Evolutionary conservation across 164 flowering plant species (phyloP), one percentile per base, ranked within the genome.

Genomic region (Magnolia changhungtana): DNA sequence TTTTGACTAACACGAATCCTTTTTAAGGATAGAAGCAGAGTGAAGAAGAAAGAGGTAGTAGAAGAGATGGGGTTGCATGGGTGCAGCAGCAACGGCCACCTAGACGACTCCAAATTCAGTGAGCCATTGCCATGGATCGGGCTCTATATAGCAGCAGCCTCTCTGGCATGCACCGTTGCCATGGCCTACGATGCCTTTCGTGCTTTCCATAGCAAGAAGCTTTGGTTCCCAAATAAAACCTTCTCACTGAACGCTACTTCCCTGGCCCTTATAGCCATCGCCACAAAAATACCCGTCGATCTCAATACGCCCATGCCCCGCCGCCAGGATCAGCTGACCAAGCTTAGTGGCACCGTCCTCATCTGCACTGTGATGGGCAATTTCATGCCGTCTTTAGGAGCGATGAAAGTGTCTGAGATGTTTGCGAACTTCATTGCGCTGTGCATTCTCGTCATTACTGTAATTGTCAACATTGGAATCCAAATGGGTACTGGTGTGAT

Each of bases 231-330:
- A 1, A 78, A 88, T 84, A 86, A 72, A 19, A 87, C 10, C 76
- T 88, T 86, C 83, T 64, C 88, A 6, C 79, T 91, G n/a, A 91
- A 91, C 50, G 88, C 95, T 61, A 82, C 90, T 24, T 77, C 92
- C 49, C 76, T 90, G 23, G 84, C 91, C 24, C 45, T 89, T 13
- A 75, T 89, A 4, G 78, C 83, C n/a, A 87, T 88, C 1, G 87
- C 88, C 16, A 74, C 80, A 61, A 89, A 90, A 29, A 79, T 90
- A n/a, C 86, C 91, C 0, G 84, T 88, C 49, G 94, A 90, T 80
- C 88, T 90, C 8, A 91, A 88, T 55, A 87, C 91, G 3, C 19
- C 90, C 45, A 88, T 91, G 77, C 77, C 77, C 31, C 64, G 77
- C 13, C 0, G 70, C 23, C 71, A 75, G 7, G 71, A 75, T 13